These are phyloP conservation scores for Raddia guianensis DNA, from an alignment of 176 grass and related monocot species.

Conservation along the genomic window DNA sequence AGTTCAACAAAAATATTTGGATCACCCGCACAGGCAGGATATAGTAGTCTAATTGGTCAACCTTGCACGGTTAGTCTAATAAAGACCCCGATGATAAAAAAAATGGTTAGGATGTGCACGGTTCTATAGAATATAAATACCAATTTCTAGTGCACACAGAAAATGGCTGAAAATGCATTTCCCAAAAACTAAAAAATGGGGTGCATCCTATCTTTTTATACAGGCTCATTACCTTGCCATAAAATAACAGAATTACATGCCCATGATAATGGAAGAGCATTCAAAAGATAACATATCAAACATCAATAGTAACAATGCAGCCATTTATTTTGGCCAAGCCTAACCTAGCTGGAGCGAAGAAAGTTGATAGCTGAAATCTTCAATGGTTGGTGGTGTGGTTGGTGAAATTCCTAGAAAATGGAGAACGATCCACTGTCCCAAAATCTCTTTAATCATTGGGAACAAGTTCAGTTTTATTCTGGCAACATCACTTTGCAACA, in stretches of 20 bases:
- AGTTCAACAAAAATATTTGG: background rate
- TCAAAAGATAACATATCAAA: constrained; percentile 31
- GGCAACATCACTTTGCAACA: constrained; percentile 72
- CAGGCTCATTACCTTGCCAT: constrained; percentile 5
- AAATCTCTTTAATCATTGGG: constrained; percentile 70
- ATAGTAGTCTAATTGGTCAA: constrained; percentile 17
- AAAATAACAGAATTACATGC: constrained; percentile 2
- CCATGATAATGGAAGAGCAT: background rate
- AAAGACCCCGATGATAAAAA: background rate
- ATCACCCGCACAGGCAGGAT: constrained; percentile 14
- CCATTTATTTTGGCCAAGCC: constrained; percentile 25
- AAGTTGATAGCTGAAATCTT: constrained; percentile 92
- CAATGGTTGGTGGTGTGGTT: constrained; percentile 61
- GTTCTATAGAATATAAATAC: background rate
- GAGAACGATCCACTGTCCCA: constrained; percentile 82
- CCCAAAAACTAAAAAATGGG: constrained; percentile 1
- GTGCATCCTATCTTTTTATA: background rate
- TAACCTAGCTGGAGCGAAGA: constrained; percentile 90
- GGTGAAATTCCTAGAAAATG: constrained; percentile 81
- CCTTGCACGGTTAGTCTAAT: background rate
- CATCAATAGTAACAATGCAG: constrained; percentile 3
- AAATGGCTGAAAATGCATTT: background rate
- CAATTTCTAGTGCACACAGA: background rate
- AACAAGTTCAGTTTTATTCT: constrained; percentile 75
- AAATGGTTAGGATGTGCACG: constrained; percentile 16